A percentile compares a stretch with the other conserved stretches of the same genome.
These are phyloP conservation scores for Leccinellum rugosiceps DNA, from an alignment of 768 basidiomycete species.

Conservation along the genomic window DNA sequence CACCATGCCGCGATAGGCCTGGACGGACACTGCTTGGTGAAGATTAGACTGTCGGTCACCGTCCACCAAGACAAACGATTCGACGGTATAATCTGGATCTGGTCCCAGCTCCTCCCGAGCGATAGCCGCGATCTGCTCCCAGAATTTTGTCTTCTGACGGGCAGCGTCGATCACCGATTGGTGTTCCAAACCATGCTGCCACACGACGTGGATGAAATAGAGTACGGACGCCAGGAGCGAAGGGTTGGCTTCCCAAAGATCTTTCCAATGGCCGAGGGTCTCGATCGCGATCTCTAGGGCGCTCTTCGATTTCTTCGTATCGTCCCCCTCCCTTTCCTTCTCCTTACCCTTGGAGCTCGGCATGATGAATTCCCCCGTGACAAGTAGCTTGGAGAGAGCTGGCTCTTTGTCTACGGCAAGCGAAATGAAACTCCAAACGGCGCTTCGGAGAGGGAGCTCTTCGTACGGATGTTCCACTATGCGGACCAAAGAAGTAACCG, in stretches of 20 bases:
- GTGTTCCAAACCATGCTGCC: constrained; percentile 80
- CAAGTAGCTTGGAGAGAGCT: constrained; percentile 75
- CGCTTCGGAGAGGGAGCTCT: constrained; percentile 64
- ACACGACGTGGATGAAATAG: constrained; percentile 71
- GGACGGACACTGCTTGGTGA: constrained; percentile 57
- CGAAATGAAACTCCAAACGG: constrained; percentile 82
- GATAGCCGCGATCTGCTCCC: constrained; percentile 64
- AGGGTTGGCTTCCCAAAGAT: constrained; percentile 75
- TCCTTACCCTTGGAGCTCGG: constrained; percentile 42
- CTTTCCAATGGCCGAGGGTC: constrained; percentile 66
- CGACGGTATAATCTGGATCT: constrained; percentile 61
- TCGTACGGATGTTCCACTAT: constrained; percentile 80
- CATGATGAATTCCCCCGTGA: constrained; percentile 66
- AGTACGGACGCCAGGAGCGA: constrained; percentile 71
- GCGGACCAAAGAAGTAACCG: constrained; percentile 61
- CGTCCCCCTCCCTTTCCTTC: constrained; percentile 20
- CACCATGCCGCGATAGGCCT: constrained; percentile 65
- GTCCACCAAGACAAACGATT: constrained; percentile 40
- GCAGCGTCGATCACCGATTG: constrained; percentile 52
- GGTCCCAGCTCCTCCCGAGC: constrained; percentile 70
- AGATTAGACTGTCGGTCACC: constrained; percentile 45
- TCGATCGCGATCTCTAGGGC: constrained; percentile 68
- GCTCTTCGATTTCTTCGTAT: constrained; percentile 42
- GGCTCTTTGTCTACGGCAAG: constrained; percentile 84
- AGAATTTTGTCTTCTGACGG: constrained; percentile 59